These are phyloP conservation scores for Candida corydali DNA, from an alignment of 805 yeast genomes.

Conservation along the genomic window DNA sequence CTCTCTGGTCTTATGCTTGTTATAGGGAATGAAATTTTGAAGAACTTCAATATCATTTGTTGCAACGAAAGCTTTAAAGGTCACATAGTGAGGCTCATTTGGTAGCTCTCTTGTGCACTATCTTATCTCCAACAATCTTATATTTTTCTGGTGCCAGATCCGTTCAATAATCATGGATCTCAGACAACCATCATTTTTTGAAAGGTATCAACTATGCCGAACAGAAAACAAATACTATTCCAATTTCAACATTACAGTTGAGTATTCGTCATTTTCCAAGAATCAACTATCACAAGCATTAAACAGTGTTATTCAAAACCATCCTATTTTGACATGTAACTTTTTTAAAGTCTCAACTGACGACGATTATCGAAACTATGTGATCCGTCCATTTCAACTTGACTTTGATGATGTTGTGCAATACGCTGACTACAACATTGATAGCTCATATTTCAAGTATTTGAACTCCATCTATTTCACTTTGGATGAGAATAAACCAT, in stretches of 20 bases:
- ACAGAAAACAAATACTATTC: slow-evolving; percentile 11
- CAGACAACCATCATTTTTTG: slow-evolving; percentile 16
- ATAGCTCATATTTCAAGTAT: slow-evolving; percentile 10
- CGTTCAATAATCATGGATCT: slow-evolving; percentile 1
- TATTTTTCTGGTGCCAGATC: not conserved
- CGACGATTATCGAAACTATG: slow-evolving; percentile 10
- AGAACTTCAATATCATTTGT: too few species aligned
- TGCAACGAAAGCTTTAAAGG: too few species aligned
- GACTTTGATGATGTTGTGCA: slow-evolving; percentile 19
- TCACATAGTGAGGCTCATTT: too few species aligned
- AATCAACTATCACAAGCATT: slow-evolving; percentile 17
- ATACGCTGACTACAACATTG: slow-evolving; percentile 9
- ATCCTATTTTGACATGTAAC: slow-evolving; percentile 17
- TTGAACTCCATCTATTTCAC: slow-evolving; percentile 11
- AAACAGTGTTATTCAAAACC: slow-evolving; percentile 11
- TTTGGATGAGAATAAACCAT: slow-evolving; percentile 12
- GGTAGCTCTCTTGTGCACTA: too few species aligned
- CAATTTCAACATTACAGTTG: slow-evolving; percentile 21
- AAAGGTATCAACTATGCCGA: slow-evolving; percentile 17
- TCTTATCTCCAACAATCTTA: not conserved
- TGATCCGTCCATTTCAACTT: slow-evolving; percentile 15
- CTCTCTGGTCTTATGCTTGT: too few species aligned
- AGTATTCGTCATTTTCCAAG: slow-evolving; percentile 13
- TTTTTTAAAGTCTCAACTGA: slow-evolving; percentile 11
- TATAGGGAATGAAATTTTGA: too few species aligned